phyloP scores from a whole-genome alignment of 495 filamentous ascomycete genomes.

The Platismatia glauca region DNA sequence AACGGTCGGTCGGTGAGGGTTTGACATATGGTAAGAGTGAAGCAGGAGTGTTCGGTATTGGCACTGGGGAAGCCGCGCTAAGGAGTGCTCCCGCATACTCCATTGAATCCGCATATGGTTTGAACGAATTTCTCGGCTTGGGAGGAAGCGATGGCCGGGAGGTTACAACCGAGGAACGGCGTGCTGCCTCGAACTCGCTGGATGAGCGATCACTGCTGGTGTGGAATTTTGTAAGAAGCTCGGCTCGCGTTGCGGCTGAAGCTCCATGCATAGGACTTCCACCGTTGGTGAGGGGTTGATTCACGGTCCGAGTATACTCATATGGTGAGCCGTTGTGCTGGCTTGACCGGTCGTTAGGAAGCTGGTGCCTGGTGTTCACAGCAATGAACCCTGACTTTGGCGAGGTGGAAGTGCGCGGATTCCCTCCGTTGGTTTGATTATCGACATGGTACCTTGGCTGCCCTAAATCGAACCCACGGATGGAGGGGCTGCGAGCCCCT shows the following conservation, averaged over 20 bases:
- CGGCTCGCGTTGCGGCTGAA: slow-evolving; percentile 43
- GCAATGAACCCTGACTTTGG: slow-evolving; percentile 49
- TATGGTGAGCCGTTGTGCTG: slow-evolving; percentile 31
- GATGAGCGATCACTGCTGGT: slow-evolving; percentile 44
- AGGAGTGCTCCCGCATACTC: slow-evolving; percentile 27
- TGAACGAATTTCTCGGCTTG: slow-evolving; percentile 20
- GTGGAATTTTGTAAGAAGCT: slow-evolving; percentile 50
- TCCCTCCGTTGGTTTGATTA: slow-evolving; percentile 21
- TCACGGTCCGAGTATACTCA: slow-evolving; percentile 36
- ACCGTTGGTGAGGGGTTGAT: slow-evolving; percentile 33
- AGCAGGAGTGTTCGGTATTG: slow-evolving; percentile 44
- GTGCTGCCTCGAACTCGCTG: slow-evolving; percentile 23
- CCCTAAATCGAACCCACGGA: slow-evolving; percentile 25
- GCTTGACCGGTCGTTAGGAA: slow-evolving; percentile 19
- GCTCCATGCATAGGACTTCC: slow-evolving; percentile 43
- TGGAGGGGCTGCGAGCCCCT: slow-evolving; percentile 27
- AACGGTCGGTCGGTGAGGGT: slow-evolving; percentile 36
- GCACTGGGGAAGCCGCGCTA: slow-evolving; percentile 36
- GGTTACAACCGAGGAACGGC: slow-evolving; percentile 12
- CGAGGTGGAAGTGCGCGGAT: slow-evolving; percentile 28
- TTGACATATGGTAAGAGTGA: slow-evolving; percentile 38
- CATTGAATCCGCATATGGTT: slow-evolving; percentile 24
- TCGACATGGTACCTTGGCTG: slow-evolving; percentile 8
- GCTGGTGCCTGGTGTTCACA: slow-evolving; percentile 39
- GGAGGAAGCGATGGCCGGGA: slow-evolving; percentile 12